Evolutionary conservation across 140 eudicot species (phyloP), one percentile per base, ranked within the genome.

Genomic region (Bidens hawaiensis): DNA sequence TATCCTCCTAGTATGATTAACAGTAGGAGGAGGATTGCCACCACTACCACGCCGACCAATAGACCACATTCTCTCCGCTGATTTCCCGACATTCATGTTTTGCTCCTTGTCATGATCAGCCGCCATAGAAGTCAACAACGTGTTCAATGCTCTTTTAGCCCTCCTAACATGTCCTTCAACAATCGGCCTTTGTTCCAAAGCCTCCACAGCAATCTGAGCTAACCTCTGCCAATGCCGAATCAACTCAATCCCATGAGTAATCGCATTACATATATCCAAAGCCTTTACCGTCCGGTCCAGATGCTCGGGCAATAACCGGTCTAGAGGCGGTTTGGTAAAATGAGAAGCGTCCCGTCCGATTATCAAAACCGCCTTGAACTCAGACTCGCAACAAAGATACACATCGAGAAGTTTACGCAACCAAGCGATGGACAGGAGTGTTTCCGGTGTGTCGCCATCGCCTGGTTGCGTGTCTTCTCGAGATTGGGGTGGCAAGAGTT

Each of bases 121-220:
- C 41, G 36, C 64, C 82, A 93, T 85, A 0, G 93, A 85, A 8
- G 79, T 54, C 26, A 85, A 24, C 33, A 93, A 14, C 8, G 93
- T 75, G 33, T 62, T 77, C 38, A 93, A 76, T 1, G 95, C 95
- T 55, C 82, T 68, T 51, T 75, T 80, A 0, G 96, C 90, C 30
- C 99, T 78, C 16, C 77, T 67, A 38, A 85, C 82, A 21, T 88
- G 95, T 45, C 99, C 99, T 47, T 88, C 95, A 18, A 93, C 88
- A 15, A 85, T 63, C 4, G 99, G 95, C 0, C 75, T 68, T 52
- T 88, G 87, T 49, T 82, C 70, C 11, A 93, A 57, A 0, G 96
- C 84, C n/a, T 67, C 60, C 6, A 93, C 96, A 3, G 82, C 87
- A 13, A 88, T 85, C 41, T 76, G 81, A 0, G 87, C 95, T 0